Evolutionary conservation across 305 asterid species (phyloP).

Genomic region (Stenogyne calaminthoides): DNA sequence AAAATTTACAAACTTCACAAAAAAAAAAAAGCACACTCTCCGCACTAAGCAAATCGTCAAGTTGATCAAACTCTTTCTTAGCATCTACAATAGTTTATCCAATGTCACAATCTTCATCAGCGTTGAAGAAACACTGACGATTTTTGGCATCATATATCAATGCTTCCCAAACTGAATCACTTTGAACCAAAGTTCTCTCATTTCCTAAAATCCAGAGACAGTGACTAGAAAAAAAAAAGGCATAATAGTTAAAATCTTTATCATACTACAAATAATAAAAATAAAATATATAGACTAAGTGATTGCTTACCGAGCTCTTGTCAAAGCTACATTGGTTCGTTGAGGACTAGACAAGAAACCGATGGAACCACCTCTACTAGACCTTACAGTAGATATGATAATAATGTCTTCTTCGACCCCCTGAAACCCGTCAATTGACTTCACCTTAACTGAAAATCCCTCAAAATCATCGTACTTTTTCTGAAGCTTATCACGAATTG

Average conservation of each 20-base stretch:
- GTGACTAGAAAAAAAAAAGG: conserved; percentile 47
- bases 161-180: conserved; percentile 58
- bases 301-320: too few species aligned
- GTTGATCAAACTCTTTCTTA: conserved; percentile 59
- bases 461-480: conserved; percentile 36
- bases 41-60: conserved; percentile 57
- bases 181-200: conserved; percentile 47
- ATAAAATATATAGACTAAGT: too few species aligned
- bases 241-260: too few species aligned
- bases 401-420: too few species aligned
- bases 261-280: too few species aligned
- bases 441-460: conserved; percentile 57
- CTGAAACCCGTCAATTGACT: conserved; percentile 72
- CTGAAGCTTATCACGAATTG: conserved; percentile 45
- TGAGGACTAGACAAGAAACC: too few species aligned
- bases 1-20: too few species aligned
- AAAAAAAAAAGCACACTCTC: conserved; percentile 51
- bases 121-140: conserved; percentile 61
- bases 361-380: too few species aligned
- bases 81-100: conserved; percentile 46
- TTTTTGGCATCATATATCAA: conserved; percentile 54
- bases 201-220: conserved; percentile 82
- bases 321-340: too few species aligned
- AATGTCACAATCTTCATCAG: conserved; percentile 52
- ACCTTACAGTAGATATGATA: too few species aligned